Percentiles rank a stretch among this genome's conserved stretches.
phyloP scores from a whole-genome alignment of 2,329 filamentous ascomycete species.

The Ceratocystis diversiconidia region DNA sequence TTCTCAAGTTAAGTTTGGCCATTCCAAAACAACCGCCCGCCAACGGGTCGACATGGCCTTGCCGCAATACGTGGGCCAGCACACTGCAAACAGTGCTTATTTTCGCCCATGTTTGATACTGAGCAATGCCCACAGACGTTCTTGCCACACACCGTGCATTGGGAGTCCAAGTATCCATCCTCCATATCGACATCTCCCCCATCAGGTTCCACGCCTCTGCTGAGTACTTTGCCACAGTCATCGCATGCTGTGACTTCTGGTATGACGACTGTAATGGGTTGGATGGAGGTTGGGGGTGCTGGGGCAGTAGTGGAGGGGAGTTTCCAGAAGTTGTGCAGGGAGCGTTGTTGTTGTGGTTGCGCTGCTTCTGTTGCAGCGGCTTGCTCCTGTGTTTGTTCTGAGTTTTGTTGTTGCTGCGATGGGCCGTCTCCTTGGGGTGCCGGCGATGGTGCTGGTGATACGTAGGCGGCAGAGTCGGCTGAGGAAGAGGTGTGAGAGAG shows the following conservation, averaged over 20 bases:
- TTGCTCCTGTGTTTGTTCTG: not conserved
- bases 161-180: constrained; percentile 22
- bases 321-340: constrained; percentile 49
- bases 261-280: not conserved
- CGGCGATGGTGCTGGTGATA: constrained; percentile 14
- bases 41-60: constrained; percentile 21
- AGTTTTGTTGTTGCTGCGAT: not conserved
- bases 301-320: constrained; percentile 30
- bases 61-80: constrained; percentile 26
- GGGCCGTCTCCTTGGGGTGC: constrained; percentile 6
- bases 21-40: not conserved
- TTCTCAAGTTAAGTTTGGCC: not conserved
- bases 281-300: constrained; percentile 9
- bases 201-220: constrained; percentile 20
- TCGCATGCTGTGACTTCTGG: constrained; percentile 33
- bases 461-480: not conserved
- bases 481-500: not conserved
- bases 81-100: constrained; percentile 39
- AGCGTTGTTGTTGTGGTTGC: constrained; percentile 30
- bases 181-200: constrained; percentile 30
- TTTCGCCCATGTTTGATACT: constrained; percentile 41
- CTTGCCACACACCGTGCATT: constrained; percentile 39
- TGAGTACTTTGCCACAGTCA: constrained; percentile 33
- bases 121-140: constrained; percentile 46
- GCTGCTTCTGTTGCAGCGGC: not conserved